Evolutionary conservation across 1,284 basidiomycete species (phyloP).

Genomic region (Marasmius tenuissimus): DNA sequence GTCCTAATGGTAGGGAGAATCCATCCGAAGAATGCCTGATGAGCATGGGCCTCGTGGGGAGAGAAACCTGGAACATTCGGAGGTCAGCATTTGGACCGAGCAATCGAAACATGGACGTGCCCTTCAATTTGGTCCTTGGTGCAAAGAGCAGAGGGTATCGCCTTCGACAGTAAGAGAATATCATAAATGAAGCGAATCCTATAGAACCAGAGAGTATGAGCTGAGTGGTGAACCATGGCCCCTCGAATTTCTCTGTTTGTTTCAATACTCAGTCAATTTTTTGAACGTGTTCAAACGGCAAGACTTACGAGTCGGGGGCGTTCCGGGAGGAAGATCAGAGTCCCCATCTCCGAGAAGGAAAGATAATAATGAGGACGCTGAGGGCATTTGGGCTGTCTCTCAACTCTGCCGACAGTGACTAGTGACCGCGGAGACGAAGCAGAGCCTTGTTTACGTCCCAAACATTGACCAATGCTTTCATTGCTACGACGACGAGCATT

Average conservation of each 20-base stretch:
- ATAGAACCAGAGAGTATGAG: constrained; percentile 77
- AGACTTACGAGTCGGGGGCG: constrained; percentile 54
- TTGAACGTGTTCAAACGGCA: neutral
- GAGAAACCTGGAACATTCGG: constrained; percentile 66
- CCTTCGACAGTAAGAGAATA: constrained; percentile 87
- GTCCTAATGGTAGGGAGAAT: constrained; percentile 89
- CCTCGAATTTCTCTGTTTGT: constrained; percentile 67
- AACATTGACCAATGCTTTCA: constrained; percentile 4
- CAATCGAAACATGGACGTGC: constrained; percentile 39
- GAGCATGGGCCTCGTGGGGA: constrained; percentile 84
- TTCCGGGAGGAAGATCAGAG: constrained; percentile 50
- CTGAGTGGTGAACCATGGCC: constrained; percentile 94
- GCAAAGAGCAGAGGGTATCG: constrained; percentile 91
- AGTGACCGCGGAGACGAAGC: neutral
- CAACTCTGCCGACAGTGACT: neutral
- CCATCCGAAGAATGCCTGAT: constrained; percentile 91
- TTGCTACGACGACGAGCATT: constrained; percentile 8
- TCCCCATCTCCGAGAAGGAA: constrained; percentile 11
- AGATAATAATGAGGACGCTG: constrained; percentile 1
- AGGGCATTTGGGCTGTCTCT: neutral
- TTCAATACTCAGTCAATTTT: neutral
- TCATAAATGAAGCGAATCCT: constrained; percentile 78
- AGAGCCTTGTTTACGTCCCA: neutral
- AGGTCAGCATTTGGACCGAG: neutral
- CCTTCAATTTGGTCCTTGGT: constrained; percentile 92